Base-by-base conservation (phyloP, 2,329 filamentous ascomycete species). In the Colletotrichum tropicale region DNA sequence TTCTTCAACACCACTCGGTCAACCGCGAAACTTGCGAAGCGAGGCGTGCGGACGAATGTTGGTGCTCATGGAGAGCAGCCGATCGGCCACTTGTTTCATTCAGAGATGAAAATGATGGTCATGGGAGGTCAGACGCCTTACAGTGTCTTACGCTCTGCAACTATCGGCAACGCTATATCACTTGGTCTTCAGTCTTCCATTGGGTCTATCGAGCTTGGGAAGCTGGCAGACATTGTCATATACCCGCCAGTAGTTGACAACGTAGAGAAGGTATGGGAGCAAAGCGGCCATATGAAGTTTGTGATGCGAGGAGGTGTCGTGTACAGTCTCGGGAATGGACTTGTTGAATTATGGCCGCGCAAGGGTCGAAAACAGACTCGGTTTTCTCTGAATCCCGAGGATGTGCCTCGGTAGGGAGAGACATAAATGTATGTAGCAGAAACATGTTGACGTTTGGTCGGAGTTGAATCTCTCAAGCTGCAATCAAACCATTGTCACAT, bases 401-500 rank as follows among this genome's bases (percentile, higher is more conserved):
- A 2, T 48, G 3, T 48, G 18, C 6, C 10, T 12, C 3, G 15
- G 18, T 6, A 10, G 38, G 18, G 3, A 2, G n/a, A 10, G 16
- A 18, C 1, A 6, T 43, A 43, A 5, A 43, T 43, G 16, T 43
- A 3, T 43, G 9, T 18, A 43, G 38, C 38, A 43, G 18, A 10
- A 0, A n/a, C 8, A 0, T 43, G 38, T 43, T 0, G 38, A 43
- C 3, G 38, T 43, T 43, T n/a, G 38, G 18, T 0, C 1, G 4
- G 38, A n/a, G 18, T 43, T n/a, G 38, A 10, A 18, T n/a, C 18
- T 18, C 38, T 0, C 38, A n/a, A 10, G 2, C 36, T 9, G 5
- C 16, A 16, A 43, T n/a, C 0, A n/a, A 43, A 0, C 9, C 0
- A n/a, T 10, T n/a, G 38, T 43, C 38, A 43, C 1, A 0, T 43